Evolutionary conservation across 2,329 filamentous ascomycete genomes (phyloP).

Genomic region (Phyllosticta citribraziliensis): DNA sequence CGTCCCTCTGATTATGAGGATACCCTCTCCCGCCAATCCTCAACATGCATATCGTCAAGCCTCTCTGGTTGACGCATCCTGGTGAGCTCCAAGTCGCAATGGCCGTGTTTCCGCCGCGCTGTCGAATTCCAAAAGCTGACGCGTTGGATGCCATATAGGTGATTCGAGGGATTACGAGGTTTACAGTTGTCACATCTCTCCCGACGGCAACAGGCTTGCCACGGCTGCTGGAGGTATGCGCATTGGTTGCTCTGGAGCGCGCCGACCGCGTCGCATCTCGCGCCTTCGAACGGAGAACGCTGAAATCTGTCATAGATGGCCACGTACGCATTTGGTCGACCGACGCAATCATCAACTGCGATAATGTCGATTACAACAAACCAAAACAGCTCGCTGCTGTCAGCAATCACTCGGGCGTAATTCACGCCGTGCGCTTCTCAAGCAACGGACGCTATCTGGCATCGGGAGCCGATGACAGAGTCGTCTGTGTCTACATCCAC

Average conservation of each 20-base stretch:
- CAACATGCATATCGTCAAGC: constrained; percentile 65
- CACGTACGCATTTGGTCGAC: constrained; percentile 98
- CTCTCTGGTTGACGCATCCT: constrained; percentile 89
- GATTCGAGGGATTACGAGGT: constrained; percentile 98
- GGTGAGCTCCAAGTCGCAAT: constrained; percentile 41
- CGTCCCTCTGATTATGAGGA: constrained; percentile 10
- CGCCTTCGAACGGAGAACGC: constrained; percentile 15
- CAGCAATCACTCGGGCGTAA: constrained; percentile 96
- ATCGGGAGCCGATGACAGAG: constrained; percentile 95
- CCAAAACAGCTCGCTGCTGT: constrained; percentile 94
- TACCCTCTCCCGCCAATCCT: constrained; percentile 12
- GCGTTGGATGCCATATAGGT: constrained; percentile 40
- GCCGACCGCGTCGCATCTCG: background rate
- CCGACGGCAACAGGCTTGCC: constrained; percentile 82
- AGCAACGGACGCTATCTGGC: constrained; percentile 91
- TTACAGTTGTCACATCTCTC: constrained; percentile 95
- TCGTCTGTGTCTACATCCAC: constrained; percentile 92
- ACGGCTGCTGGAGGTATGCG: constrained; percentile 80
- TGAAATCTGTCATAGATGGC: constrained; percentile 53
- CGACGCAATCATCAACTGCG: constrained; percentile 78
- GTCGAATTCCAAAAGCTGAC: constrained; percentile 12
- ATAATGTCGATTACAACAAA: constrained; percentile 59
- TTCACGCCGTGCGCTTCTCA: constrained; percentile 94
- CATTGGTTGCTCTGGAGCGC: background rate
- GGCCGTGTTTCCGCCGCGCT: constrained; percentile 9